These are phyloP conservation scores for Apiospora aurea DNA, from an alignment of 2,329 filamentous ascomycete species.

Conservation along the genomic window DNA sequence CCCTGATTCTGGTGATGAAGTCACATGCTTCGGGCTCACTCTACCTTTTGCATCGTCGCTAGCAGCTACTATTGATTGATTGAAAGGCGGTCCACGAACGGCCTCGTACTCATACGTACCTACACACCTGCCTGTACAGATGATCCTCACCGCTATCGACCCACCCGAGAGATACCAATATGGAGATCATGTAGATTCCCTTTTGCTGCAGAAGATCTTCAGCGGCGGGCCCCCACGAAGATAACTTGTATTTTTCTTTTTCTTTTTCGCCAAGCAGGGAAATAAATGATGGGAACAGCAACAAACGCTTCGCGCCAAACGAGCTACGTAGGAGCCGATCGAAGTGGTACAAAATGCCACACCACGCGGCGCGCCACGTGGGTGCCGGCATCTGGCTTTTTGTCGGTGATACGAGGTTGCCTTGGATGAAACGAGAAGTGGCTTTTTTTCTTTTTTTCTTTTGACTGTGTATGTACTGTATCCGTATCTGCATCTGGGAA, in stretches of 20 bases:
- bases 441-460: neutral
- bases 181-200: neutral
- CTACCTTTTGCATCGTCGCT: neutral
- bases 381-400: constrained; percentile 9
- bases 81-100: neutral
- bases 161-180: neutral
- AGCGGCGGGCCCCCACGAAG: neutral
- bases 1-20: neutral
- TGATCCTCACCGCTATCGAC: neutral
- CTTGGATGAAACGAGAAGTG: constrained; percentile 14
- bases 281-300: neutral
- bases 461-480: neutral
- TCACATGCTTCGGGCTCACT: neutral
- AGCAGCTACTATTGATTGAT: neutral
- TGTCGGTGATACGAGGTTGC: constrained; percentile 2
- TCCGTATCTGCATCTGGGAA: neutral
- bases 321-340: neutral
- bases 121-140: neutral
- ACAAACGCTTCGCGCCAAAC: neutral
- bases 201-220: neutral
- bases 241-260: neutral
- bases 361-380: constrained; percentile 7
- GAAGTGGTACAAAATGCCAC: neutral
- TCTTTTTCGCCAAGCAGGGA: neutral
- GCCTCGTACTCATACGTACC: neutral